Base-by-base conservation (phyloP, 2,329 filamentous ascomycete species). In the Kalmusia sp. region DNA sequence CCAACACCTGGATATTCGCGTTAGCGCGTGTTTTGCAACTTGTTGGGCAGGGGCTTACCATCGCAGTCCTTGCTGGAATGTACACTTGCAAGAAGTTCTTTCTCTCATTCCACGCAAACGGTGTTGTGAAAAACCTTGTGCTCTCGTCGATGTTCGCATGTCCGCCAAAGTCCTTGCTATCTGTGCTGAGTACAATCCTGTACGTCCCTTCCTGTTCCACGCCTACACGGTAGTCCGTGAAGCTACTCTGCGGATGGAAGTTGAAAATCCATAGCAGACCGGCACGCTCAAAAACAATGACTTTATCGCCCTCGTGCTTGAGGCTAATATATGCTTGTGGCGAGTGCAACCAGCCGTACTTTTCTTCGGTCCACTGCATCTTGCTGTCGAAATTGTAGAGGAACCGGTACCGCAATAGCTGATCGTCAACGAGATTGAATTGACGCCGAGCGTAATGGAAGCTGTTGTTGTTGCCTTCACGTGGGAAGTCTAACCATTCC, bases 401-500 rank as follows among this genome's bases (percentile, higher is more conserved):
- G 77, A 90, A 96, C 62, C 87, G 84, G 80, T 98, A 99, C 11
- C 95, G 90, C 30, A 99, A 85, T 11, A 96, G 80, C 0, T 80
- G 63, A 72, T 99, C 95, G 48, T 97, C 92, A 0, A 92, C 88
- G 14, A 99, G 84, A 76, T 99, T 98, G 63, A 97, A 87, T 74
- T 97, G 93, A 54, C 95, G 89, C 19, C 95, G 87, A 2, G 93
- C 93, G 71, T 96, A 96, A 87, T 91, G 93, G 82, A 93, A 97
- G 39, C 90, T 95, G 77, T 96, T 96, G 69, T 87, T 79, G 77
- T 97, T 97, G 54, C 95, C 95, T 68, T 88, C 92, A 46, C 95
- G 90, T 3, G 95, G 95, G 76, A 99, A 99, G 75, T 99, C 95
- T 33, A 99, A 89, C 95, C 95, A 99, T 76, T 99, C 95, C 0